Conservation (phyloP, 2,329 filamentous ascomycete species). For the Endoconidiophora polonica region DNA sequence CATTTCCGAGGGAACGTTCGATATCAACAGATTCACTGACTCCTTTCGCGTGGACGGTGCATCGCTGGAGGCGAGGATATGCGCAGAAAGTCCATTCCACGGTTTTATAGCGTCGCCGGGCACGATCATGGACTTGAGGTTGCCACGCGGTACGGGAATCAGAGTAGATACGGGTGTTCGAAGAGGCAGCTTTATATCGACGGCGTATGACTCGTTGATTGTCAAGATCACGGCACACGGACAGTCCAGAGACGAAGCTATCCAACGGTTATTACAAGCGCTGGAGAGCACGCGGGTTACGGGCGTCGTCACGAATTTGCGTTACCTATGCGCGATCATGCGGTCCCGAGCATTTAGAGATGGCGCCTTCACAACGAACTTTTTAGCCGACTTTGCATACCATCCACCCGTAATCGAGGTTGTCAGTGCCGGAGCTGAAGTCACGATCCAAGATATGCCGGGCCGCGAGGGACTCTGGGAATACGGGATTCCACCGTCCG, state of each 20-base stretch:
- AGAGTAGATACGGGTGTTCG: constrained; percentile 57
- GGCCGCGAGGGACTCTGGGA: constrained; percentile 23
- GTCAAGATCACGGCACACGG: constrained; percentile 57
- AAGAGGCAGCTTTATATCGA: constrained; percentile 52
- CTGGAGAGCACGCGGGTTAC: constrained; percentile 30
- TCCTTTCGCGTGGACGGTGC: constrained; percentile 38
- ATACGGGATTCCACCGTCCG: constrained; percentile 24
- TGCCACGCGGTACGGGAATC: constrained; percentile 30
- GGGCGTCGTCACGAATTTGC: constrained; percentile 22
- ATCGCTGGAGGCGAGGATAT: constrained; percentile 56
- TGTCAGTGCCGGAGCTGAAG: constrained; percentile 21
- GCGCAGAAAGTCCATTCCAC: constrained; percentile 49
- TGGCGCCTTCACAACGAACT: constrained; percentile 21
- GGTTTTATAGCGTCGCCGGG: constrained; percentile 56
- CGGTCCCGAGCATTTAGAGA: constrained; percentile 17
- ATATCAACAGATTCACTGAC: constrained; percentile 5
- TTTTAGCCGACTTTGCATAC: constrained; percentile 19
- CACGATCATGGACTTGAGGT: constrained; percentile 43
- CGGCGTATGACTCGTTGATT: constrained; percentile 63
- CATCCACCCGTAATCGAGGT: constrained; percentile 21
- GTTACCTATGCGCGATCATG: constrained; percentile 20
- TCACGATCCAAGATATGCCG: constrained; percentile 26
- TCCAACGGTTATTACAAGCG: constrained; percentile 44
- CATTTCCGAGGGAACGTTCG: constrained; percentile 29
- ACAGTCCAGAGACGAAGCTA: constrained; percentile 38